Base-by-base conservation (phyloP, 2,329 filamentous ascomycete species). In the Blastomyces parvus region DNA sequence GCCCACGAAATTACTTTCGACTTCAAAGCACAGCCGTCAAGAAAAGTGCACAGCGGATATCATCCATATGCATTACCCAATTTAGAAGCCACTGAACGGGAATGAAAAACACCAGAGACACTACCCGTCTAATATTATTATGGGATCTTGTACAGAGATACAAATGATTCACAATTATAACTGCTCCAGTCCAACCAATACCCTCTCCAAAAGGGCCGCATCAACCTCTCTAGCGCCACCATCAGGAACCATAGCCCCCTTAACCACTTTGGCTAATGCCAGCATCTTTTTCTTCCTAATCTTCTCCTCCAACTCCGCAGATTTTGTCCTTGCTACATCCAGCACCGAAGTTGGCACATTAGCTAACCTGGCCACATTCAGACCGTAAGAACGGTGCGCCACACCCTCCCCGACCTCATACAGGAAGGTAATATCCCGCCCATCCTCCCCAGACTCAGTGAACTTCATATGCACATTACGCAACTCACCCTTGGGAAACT, bases 381-480 rank as follows among this genome's bases (percentile, higher is more conserved):
- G 69, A 0, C 95, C 94, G 74, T 99, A 99, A 22, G 90, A 95
- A 5, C 94, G 84, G 80, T 97, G 92, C 9, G 94, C 93, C 13
- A 96, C 90, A 13, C 94, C 94, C 67, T 94, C 90, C 0, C 85
- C 88, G 1, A 97, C 88, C 73, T 97, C 91, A 73, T 99, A 99
- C 59, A 99, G 76, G 71, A 99, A 99, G 0, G 94, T 97, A 53
- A 99, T 88, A 56, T 96, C 88, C 66, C 91, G 60, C 42, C 66
- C 66, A 42, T 89, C 86, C 0, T 80, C 83, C 4, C 77, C 79
- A 1, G 79, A 75, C 71, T 85, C 83, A 3, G 83, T 86, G 76
- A 99, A 99, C 60, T 85, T 85, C 93, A 99, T 97, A 74, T 99
- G 94, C 57, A 97, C 90, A 74, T 97, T 97, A 69, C 83, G 86